Evolutionary conservation across 495 filamentous ascomycete genomes (phyloP).

Genomic region (Trichoderma parareesei): DNA sequence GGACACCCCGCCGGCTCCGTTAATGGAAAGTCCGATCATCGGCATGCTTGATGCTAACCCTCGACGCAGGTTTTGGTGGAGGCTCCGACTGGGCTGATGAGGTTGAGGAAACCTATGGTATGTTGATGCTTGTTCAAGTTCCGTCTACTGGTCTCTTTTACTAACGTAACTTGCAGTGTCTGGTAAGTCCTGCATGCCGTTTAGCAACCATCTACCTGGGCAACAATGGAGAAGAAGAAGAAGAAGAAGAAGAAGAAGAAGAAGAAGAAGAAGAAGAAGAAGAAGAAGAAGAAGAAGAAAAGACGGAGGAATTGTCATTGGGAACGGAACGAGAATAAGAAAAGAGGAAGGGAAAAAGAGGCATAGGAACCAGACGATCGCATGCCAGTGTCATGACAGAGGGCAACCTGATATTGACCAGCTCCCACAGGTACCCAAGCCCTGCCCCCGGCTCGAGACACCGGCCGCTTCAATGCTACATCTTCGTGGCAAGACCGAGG

Average conservation of each 20-base stretch:
- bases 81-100: slow-evolving; percentile 91
- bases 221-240: neutral
- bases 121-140: neutral
- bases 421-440: slow-evolving; percentile 33
- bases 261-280: neutral
- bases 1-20: slow-evolving; percentile 3
- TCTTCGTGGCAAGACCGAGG: slow-evolving; percentile 28
- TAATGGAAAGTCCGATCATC: neutral
- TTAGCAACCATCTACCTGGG: neutral
- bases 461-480: slow-evolving; percentile 25
- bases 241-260: neutral
- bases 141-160: neutral
- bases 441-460: slow-evolving; percentile 32
- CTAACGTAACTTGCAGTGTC: neutral
- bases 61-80: slow-evolving; percentile 23
- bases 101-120: slow-evolving; percentile 81
- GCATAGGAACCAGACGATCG: neutral
- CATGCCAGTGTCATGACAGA: neutral
- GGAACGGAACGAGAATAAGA: neutral
- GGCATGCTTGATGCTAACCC: neutral
- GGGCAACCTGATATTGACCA: slow-evolving; percentile 6
- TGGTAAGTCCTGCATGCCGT: neutral
- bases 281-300: neutral
- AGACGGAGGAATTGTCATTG: no score
- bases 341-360: neutral